These are phyloP conservation scores for Fraxinus velutina DNA, from an alignment of 305 asterid genomes.

Conservation along the genomic window DNA sequence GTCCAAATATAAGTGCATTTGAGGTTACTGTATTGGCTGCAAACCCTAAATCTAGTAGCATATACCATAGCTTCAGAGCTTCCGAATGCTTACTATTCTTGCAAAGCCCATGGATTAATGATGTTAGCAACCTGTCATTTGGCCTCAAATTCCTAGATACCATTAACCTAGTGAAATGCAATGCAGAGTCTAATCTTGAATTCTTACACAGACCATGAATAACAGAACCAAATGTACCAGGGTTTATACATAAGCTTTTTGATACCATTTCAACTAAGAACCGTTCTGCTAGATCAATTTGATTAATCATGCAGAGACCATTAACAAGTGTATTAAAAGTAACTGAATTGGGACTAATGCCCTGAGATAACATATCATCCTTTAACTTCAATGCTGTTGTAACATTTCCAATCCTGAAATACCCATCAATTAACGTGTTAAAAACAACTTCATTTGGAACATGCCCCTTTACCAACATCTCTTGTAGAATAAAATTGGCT, in stretches of 20 bases:
- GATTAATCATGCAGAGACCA: slow-evolving; percentile 62
- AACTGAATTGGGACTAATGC: slow-evolving; percentile 50
- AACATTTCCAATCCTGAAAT: slow-evolving; percentile 60
- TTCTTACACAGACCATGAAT: slow-evolving; percentile 47
- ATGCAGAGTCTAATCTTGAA: slow-evolving; percentile 48
- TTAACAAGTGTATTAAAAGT: slow-evolving; percentile 57
- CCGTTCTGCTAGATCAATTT: slow-evolving; percentile 53
- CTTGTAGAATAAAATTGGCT: slow-evolving; percentile 58
- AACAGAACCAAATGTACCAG: slow-evolving; percentile 51
- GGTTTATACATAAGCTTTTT: slow-evolving; percentile 43
- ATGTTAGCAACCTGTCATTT: slow-evolving; percentile 58
- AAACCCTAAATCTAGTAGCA: slow-evolving; percentile 51
- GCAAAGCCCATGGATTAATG: slow-evolving; percentile 68
- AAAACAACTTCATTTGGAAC: slow-evolving; percentile 60
- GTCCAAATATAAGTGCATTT: slow-evolving; percentile 74
- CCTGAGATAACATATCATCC: slow-evolving; percentile 58
- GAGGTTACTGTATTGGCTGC: slow-evolving; percentile 58
- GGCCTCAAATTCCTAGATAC: slow-evolving; percentile 55
- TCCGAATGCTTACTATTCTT: slow-evolving; percentile 53
- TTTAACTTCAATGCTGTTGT: slow-evolving; percentile 47
- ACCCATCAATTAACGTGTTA: slow-evolving; percentile 72
- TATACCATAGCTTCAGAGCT: slow-evolving; percentile 58
- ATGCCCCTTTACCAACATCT: slow-evolving; percentile 56
- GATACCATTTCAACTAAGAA: slow-evolving; percentile 53
- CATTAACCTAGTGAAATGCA: slow-evolving; percentile 50